Evolutionary conservation across 1,284 basidiomycete species (phyloP).

Genomic region (Sanguinoderma infundibulare): DNA sequence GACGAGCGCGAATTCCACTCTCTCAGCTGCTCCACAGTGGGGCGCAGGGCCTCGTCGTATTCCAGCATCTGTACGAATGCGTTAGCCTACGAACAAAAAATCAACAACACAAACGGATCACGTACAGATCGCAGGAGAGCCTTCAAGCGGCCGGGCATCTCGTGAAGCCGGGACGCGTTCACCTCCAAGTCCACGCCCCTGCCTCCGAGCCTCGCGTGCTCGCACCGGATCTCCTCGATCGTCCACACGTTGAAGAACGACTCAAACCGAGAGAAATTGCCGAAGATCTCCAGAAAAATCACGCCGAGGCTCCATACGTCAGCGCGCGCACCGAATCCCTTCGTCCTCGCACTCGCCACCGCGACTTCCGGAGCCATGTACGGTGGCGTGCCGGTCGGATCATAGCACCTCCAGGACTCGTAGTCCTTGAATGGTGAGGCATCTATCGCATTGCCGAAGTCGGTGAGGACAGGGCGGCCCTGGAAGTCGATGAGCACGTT

Average conservation of each 20-base stretch:
- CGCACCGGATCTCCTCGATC: neutral
- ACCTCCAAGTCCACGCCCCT: neutral
- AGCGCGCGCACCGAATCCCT: conserved; percentile 18
- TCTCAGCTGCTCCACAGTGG: conserved; percentile 10
- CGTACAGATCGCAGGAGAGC: conserved; percentile 1
- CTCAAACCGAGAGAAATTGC: neutral
- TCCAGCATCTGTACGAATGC: conserved; percentile 22
- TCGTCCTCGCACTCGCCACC: neutral
- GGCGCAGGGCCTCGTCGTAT: conserved; percentile 18
- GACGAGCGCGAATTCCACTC: neutral
- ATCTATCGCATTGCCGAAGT: conserved; percentile 25
- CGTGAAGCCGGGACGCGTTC: neutral
- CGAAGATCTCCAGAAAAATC: conserved; percentile 27
- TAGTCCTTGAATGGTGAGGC: conserved; percentile 38
- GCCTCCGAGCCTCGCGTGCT: neutral
- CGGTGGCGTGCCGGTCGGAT: neutral
- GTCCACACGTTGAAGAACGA: conserved; percentile 7
- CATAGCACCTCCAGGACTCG: neutral
- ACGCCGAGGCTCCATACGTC: conserved; percentile 32
- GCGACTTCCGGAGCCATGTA: conserved; percentile 21
- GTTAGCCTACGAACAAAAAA: neutral
- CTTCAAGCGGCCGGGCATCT: neutral
- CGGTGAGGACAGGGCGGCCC: conserved; percentile 28
- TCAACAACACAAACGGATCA: neutral
- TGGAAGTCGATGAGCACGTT: conserved; percentile 29